Evolutionary conservation across 2,329 filamentous ascomycete genomes (phyloP), one percentile per base, ranked within the genome.

Genomic region (Pseudogymnoascus sp.): DNA sequence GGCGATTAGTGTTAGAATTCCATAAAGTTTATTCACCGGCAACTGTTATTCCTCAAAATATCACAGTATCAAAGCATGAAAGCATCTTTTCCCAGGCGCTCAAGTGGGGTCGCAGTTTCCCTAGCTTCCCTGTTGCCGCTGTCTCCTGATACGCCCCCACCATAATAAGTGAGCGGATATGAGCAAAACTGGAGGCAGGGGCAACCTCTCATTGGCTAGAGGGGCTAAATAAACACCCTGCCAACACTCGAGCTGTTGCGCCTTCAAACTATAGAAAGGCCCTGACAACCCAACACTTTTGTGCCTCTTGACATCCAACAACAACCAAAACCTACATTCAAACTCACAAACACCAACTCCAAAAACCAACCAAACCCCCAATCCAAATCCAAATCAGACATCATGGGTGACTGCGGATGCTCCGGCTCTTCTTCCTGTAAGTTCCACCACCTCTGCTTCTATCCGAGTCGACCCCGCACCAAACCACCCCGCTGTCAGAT

Each of bases 361-460:
- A 54, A 54, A 33, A 54, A 11, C 47, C 47, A 54, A 33, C 28
- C 47, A 35, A 33, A 28, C 30, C 43, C 18, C 18, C 43, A 50
- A 30, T 25, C 43, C 28, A 50, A 33, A 12, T 54, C 47, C 18
- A 58, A 58, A 58, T 58, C 57, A 38, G 22, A 22, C 57, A 58
- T 38, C 33, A 58, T 58, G 57, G 57, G 57, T 38, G 57, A 58
- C 57, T 58, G 57, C 18, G 57, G 57, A 58, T 58, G 57, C 37
- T 58, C 57, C 57, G 57, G 57, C 35, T 25, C 57, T 18, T 58
- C 57, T 58, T 37, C 57, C 35, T 58, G 57, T 58, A 58, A 38
- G 57, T 58, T 58, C 37, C 33, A 33, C 47, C 35, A 12, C 28
- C 16, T 35, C 28, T 18, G 16, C 18, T n/a, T 14, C 9, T 18